A percentile compares a stretch with the other conserved stretches of the same genome.
Conservation (phyloP, 2,329 filamentous ascomycete species). For the Harringtonia aguacate region DNA sequence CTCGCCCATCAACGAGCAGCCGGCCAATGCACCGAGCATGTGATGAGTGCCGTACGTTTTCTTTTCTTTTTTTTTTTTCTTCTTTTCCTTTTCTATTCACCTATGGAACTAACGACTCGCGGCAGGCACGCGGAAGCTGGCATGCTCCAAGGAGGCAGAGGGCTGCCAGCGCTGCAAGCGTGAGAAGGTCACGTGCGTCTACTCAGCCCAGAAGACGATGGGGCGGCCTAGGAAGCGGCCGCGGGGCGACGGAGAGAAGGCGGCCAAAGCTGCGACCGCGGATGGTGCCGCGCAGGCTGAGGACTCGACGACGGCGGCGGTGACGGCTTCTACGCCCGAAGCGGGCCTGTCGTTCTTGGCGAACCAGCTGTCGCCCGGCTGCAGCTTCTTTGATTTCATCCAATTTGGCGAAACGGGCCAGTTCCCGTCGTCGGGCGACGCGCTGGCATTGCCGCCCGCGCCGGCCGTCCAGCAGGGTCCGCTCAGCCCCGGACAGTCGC, state of each 20-base stretch:
- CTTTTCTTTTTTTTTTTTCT: neutral
- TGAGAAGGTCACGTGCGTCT: slow-evolving; percentile 47
- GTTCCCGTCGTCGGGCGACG: too few relatives aligned
- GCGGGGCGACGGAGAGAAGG: slow-evolving; percentile 16
- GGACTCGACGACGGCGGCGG: neutral
- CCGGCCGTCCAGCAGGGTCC: too few relatives aligned
- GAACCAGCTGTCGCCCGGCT: neutral
- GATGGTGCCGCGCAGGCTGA: too few relatives aligned
- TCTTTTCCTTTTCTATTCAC: neutral
- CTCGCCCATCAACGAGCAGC: neutral
- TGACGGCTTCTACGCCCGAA: neutral
- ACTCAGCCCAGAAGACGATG: slow-evolving; percentile 57
- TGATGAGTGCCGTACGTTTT: slow-evolving; percentile 53
- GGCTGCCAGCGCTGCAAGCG: slow-evolving; percentile 49
- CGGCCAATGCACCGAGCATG: slow-evolving; percentile 47
- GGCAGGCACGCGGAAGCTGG: slow-evolving; percentile 52
- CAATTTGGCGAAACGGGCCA: neutral
- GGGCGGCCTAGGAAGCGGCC: slow-evolving; percentile 51
- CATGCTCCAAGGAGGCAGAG: slow-evolving; percentile 50
- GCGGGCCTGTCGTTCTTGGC: neutral
- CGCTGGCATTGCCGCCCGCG: too few relatives aligned
- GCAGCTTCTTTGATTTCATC: neutral
- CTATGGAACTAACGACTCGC: too few relatives aligned
- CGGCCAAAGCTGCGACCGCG: neutral
- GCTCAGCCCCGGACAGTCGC: too few relatives aligned